Conservation (phyloP, 768 basidiomycete genomes). For the Nidularia pulvinata region DNA sequence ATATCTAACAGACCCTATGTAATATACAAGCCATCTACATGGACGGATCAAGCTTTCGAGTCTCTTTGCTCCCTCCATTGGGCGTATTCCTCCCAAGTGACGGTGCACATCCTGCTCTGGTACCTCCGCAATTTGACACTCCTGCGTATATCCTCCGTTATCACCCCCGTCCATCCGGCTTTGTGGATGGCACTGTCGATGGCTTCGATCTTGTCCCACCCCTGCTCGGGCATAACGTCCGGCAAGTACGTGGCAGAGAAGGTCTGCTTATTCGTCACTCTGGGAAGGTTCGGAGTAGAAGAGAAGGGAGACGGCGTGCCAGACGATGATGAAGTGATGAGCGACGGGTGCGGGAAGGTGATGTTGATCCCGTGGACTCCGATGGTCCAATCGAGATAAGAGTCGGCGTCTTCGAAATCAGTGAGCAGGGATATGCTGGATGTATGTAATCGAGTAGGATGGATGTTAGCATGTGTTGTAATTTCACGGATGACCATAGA, state of each 20-base stretch:
- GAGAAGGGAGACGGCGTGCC: conserved; percentile 72
- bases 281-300: conserved; percentile 60
- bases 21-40: no score
- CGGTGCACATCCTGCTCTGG: conserved; percentile 70
- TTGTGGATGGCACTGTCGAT: conserved; percentile 92
- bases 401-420: conserved; percentile 82
- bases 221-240: conserved; percentile 90
- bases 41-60: conserved; percentile 6
- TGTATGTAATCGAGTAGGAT: conserved; percentile 8
- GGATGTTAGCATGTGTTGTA: background rate
- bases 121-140: conserved; percentile 79
- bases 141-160: conserved; percentile 81
- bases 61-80: conserved; percentile 62
- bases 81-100: conserved; percentile 77
- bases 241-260: conserved; percentile 93
- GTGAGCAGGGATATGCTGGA: conserved; percentile 85
- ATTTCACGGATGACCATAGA: background rate
- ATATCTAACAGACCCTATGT: background rate
- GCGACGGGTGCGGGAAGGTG: conserved; percentile 78
- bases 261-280: conserved; percentile 49
- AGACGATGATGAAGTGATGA: conserved; percentile 54
- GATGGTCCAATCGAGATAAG: conserved; percentile 92
- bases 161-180: conserved; percentile 84
- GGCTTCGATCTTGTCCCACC: conserved; percentile 91
- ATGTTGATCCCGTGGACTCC: conserved; percentile 94